Percentiles rank a stretch among this genome's conserved stretches.
Conservation (phyloP, 176 grass and related monocot species). For the Sorghum bicolor region DNA sequence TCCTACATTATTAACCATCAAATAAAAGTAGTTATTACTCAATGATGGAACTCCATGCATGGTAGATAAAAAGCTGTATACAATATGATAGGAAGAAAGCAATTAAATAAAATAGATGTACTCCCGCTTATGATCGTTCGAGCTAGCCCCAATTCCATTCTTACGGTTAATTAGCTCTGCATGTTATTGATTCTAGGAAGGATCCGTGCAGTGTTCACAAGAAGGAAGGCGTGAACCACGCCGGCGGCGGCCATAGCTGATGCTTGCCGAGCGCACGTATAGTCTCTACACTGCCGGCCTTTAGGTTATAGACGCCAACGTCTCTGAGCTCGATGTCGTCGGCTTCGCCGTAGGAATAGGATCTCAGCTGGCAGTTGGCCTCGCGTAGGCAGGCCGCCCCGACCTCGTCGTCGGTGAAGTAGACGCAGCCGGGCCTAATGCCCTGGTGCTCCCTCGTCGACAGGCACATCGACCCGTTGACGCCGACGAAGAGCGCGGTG, state of each 20-base stretch:
- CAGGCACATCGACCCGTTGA: background rate
- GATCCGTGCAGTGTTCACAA: background rate
- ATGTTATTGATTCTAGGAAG: background rate
- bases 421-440: background rate
- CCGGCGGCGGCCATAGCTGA: background rate
- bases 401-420: background rate
- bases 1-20: too few species aligned
- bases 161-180: too few species aligned
- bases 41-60: too few species aligned
- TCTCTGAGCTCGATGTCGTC: background rate
- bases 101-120: too few species aligned
- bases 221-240: slow-evolving; percentile 6
- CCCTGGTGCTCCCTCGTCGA: background rate
- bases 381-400: background rate
- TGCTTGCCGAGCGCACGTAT: background rate
- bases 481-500: background rate
- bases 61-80: too few species aligned
- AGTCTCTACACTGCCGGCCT: background rate
- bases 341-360: background rate
- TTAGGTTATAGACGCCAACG: background rate
- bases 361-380: background rate
- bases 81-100: too few species aligned
- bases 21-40: too few species aligned
- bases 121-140: too few species aligned
- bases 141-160: too few species aligned